A percentile compares a stretch with the other conserved stretches of the same genome.
Evolutionary conservation across 2,329 filamentous ascomycete species (phyloP).

Genomic region (Hymenoscyphus repandus): DNA sequence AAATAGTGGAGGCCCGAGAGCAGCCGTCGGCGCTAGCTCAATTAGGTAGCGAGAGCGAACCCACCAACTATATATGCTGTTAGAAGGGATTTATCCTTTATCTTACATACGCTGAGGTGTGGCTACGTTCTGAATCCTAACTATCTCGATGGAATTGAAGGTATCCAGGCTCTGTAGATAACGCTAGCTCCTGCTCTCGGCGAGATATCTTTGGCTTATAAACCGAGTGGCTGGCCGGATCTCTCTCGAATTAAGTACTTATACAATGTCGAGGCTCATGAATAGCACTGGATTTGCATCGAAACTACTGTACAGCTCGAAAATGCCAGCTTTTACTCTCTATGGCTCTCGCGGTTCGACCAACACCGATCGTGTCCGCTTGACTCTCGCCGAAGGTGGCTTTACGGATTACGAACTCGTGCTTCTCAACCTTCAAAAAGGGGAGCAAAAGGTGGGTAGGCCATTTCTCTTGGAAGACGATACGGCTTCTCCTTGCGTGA

Average conservation of each 20-base stretch:
- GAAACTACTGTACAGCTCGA: conserved; percentile 29
- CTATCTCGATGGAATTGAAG: conserved; percentile 13
- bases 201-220: conserved; percentile 17
- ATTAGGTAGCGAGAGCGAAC: conserved; percentile 32
- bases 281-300: conserved; percentile 24
- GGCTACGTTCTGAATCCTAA: conserved; percentile 8
- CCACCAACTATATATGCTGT: conserved; percentile 27
- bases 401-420: conserved; percentile 39
- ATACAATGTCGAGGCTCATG: conserved; percentile 29
- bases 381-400: conserved; percentile 39
- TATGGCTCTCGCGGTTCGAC: conserved; percentile 37
- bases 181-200: conserved; percentile 13
- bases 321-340: conserved; percentile 40
- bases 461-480: conserved; percentile 16
- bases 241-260: conserved; percentile 17
- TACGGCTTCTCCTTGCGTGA: conserved; percentile 18
- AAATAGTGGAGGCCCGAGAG: conserved; percentile 8
- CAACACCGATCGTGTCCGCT: conserved; percentile 39
- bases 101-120: conserved; percentile 1
- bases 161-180: conserved; percentile 11
- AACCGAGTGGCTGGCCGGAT: conserved; percentile 12
- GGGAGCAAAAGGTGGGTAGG: conserved; percentile 38
- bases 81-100: conserved; percentile 8
- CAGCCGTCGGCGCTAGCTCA: conserved; percentile 16
- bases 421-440: conserved; percentile 34